Evolutionary conservation across 805 yeast genomes (phyloP), one percentile per base, ranked within the genome.

Genomic region (Ascoidea tarda): DNA sequence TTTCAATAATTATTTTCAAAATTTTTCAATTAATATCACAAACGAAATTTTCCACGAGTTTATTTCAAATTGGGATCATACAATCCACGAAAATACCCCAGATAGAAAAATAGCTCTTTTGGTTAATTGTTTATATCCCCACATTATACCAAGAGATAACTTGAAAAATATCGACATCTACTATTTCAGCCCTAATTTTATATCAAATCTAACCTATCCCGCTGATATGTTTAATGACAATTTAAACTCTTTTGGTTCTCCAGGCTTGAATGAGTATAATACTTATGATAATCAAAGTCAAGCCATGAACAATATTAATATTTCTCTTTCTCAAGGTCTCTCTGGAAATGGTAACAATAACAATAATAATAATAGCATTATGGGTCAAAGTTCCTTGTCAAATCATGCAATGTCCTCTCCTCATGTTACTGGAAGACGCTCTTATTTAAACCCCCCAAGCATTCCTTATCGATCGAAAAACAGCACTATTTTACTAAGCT

Each of bases 41-140:
- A 49, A 56, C 1, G 64, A 60, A 46, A 57, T 63, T 12, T 61
- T 64, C 16, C 52, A 58, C 48, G 59, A 54, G 4, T 59, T 58
- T 47, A 21, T 64, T 32, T 16, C 44, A 4, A 52, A 50, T 1
- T 21, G 59, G 50, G 60, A 62, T 51, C 48, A 52, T 32, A 46
- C 47, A 16, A 32, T 55, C 31, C 47, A 50, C 46, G 14, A 49
- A n/a, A 46, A 47, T 1, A 46, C 51, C 12, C 56, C 61, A 6
- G 52, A 55, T 1, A 57, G 63, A 44, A 60, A 57, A 16, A 59
- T 64, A 5, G 59, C 64, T 0, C 16, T 71, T 3, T 45, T 71
- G 33, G 49, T 69, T 45, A 73, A 71, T 58, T 57, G 63, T 46
- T 55, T 69, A 10, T 60, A 67, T 54, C 59, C 67, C 2, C 75